These are phyloP conservation scores for Nannochloropsis oceanica DNA, from an alignment of 108 stramenopile species.

Conservation along the genomic window DNA sequence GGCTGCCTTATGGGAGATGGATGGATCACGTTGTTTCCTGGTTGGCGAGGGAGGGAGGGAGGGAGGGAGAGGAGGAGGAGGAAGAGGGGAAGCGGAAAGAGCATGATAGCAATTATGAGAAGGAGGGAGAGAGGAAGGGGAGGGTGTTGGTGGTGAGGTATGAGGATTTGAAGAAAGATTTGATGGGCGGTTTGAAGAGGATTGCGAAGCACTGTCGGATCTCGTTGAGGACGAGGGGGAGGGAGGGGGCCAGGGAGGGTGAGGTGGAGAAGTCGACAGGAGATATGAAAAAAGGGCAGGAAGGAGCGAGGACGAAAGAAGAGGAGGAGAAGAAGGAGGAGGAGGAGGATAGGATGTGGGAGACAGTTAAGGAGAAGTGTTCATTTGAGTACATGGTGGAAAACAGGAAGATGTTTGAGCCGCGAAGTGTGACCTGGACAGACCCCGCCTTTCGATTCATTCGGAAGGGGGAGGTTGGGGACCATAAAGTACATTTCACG, in stretches of 20 bases:
- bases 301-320: background rate
- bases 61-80: background rate
- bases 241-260: no score
- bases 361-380: background rate
- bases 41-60: background rate
- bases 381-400: background rate
- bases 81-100: background rate
- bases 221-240: background rate
- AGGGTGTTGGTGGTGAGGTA: background rate
- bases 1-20: background rate
- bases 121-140: background rate
- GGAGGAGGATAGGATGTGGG: background rate
- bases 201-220: background rate
- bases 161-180: background rate
- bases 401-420: background rate
- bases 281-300: background rate
- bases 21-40: background rate
- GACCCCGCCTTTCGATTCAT: background rate
- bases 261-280: background rate
- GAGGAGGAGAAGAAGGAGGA: background rate
- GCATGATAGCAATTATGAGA: background rate
- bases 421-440: background rate
- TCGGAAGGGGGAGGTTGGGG: background rate
- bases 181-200: background rate
- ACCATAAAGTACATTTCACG: background rate